Conservation (phyloP, 179 eudicot species). For the Actinidia chinensis region DNA sequence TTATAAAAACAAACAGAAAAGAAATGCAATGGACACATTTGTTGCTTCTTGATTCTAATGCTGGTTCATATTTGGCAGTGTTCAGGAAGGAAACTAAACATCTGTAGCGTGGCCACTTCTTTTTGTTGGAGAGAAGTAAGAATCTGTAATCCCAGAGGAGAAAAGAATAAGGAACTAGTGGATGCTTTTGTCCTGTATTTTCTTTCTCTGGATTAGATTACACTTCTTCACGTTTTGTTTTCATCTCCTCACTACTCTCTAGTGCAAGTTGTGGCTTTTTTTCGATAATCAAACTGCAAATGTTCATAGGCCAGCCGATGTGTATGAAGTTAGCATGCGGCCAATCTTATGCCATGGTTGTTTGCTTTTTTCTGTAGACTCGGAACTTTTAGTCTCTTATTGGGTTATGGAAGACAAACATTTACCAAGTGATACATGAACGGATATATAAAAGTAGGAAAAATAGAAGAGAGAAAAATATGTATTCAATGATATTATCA, state of each 20-base stretch:
- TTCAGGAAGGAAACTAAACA: constrained; percentile 46
- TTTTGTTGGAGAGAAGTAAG: constrained; percentile 81
- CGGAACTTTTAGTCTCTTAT: background rate
- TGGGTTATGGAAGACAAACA: background rate
- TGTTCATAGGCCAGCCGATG: background rate
- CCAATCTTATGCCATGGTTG: background rate
- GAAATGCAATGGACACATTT: background rate
- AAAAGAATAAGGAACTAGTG: background rate
- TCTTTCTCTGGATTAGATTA: no score
- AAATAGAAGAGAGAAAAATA: no score
- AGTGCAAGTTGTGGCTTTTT: no score
- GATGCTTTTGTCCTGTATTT: no score
- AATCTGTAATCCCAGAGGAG: background rate
- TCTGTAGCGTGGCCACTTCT: constrained; percentile 65
- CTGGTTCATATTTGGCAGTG: constrained; percentile 51
- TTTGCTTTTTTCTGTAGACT: background rate
- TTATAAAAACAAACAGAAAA: background rate
- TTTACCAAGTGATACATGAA: background rate
- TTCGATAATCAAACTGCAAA: background rate
- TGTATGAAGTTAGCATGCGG: background rate
- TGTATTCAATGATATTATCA: no score
- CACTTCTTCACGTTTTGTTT: background rate
- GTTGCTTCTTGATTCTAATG: constrained; percentile 16
- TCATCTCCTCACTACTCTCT: background rate
- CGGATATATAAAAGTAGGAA: background rate